Evolutionary conservation across 345 rosid species (phyloP).

Genomic region (Salix caprea): DNA sequence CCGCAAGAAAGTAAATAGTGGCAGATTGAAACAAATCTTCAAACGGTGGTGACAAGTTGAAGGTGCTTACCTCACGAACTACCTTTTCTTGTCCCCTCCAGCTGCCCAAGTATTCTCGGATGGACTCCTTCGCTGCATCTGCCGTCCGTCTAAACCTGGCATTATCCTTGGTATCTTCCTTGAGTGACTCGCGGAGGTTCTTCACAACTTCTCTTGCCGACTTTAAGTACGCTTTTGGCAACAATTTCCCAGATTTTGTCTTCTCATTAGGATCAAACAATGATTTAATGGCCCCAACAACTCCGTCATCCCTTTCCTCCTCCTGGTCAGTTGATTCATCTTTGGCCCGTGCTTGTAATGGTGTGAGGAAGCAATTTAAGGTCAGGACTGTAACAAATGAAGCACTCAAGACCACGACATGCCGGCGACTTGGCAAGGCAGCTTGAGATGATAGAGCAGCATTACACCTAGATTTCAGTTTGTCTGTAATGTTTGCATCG

Average conservation of each 20-base stretch:
- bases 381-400: slow-evolving; percentile 32
- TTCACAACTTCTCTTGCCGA: slow-evolving; percentile 82
- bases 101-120: slow-evolving; percentile 65
- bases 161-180: slow-evolving; percentile 69
- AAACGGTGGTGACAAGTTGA: not conserved
- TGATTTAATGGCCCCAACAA: slow-evolving; percentile 56
- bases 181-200: slow-evolving; percentile 65
- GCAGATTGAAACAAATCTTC: not conserved
- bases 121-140: slow-evolving; percentile 88
- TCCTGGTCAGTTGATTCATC: slow-evolving; percentile 27
- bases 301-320: slow-evolving; percentile 50
- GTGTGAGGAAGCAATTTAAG: slow-evolving; percentile 20
- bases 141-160: slow-evolving; percentile 75
- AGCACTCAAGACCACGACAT: slow-evolving; percentile 21
- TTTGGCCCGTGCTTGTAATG: slow-evolving; percentile 38
- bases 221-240: slow-evolving; percentile 88
- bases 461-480: slow-evolving; percentile 21
- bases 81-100: slow-evolving; percentile 73
- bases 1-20: not conserved
- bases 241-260: slow-evolving; percentile 65
- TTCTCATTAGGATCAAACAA: slow-evolving; percentile 73
- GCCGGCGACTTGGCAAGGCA: slow-evolving; percentile 33
- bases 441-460: slow-evolving; percentile 15
- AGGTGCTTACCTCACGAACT: slow-evolving; percentile 41
- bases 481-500: slow-evolving; percentile 26